Conservation (phyloP, 2,329 filamentous ascomycete species). For the Chaetothyriales sp. region DNA sequence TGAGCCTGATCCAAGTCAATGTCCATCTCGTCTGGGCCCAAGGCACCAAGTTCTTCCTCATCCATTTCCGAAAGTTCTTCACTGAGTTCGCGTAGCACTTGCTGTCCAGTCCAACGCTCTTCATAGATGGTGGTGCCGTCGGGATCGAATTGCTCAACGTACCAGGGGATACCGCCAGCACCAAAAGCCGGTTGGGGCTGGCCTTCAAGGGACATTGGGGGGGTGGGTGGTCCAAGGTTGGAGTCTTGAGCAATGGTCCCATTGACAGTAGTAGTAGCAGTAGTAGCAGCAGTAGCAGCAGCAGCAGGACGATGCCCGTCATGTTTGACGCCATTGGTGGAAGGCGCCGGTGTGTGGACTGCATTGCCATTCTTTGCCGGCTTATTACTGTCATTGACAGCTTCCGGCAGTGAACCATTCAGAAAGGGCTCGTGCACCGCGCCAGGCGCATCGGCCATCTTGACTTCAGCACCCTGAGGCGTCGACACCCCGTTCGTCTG, state of each 20-base stretch:
- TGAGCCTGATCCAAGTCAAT: not conserved
- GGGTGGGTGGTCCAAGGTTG: conserved; percentile 24
- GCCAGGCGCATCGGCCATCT: conserved; percentile 27
- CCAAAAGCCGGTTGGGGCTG: conserved; percentile 39
- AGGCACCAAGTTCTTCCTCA: conserved; percentile 70
- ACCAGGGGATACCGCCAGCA: conserved; percentile 76
- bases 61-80: conserved; percentile 87
- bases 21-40: conserved; percentile 40
- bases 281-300: too few species aligned
- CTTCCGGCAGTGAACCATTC: not conserved
- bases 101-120: conserved; percentile 59
- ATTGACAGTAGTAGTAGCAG: too few species aligned
- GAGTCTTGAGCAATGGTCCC: conserved; percentile 33
- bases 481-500: conserved; percentile 7
- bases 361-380: conserved; percentile 1
- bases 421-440: conserved; percentile 13
- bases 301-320: conserved; percentile 18
- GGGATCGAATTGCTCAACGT: conserved; percentile 67
- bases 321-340: conserved; percentile 20
- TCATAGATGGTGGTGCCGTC: conserved; percentile 66
- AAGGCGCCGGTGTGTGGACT: conserved; percentile 18
- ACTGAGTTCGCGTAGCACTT: conserved; percentile 59
- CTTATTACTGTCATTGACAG: not conserved
- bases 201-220: conserved; percentile 28
- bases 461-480: conserved; percentile 20